Percentiles rank a stretch among this genome's conserved stretches.
Conservation (phyloP, 306 rosid genomes). For the Clitoria ternatea region DNA sequence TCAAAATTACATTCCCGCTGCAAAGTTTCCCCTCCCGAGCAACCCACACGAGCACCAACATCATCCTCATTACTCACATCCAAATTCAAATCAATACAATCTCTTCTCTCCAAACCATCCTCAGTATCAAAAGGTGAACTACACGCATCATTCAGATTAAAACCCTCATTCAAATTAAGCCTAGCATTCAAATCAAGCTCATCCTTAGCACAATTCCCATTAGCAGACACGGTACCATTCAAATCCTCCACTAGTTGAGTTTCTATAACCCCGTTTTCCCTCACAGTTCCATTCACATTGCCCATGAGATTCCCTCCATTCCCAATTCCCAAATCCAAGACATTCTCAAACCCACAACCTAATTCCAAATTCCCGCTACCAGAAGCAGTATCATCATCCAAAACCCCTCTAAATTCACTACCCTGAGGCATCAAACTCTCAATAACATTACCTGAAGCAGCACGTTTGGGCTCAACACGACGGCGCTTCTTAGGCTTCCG, state of each 20-base stretch:
- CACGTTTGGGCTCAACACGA: slow-evolving; percentile 30
- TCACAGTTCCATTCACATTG: slow-evolving; percentile 33
- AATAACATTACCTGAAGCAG: slow-evolving; percentile 46
- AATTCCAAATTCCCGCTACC: slow-evolving; percentile 25
- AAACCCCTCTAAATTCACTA: slow-evolving; percentile 37
- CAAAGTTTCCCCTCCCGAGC: slow-evolving; percentile 25
- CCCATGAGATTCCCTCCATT: slow-evolving; percentile 33
- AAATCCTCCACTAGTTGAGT: slow-evolving; percentile 31
- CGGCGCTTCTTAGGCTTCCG: slow-evolving; percentile 78
- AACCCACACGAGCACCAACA: slow-evolving; percentile 21
- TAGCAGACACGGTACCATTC: slow-evolving; percentile 25
- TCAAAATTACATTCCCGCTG: slow-evolving; percentile 65
- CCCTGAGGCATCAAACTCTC: slow-evolving; percentile 28
- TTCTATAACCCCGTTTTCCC: slow-evolving; percentile 18
- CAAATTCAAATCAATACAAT: slow-evolving; percentile 77
- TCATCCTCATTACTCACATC: slow-evolving; percentile 56
- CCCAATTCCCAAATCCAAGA: slow-evolving; percentile 24
- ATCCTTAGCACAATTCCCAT: slow-evolving; percentile 43
- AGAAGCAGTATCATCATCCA: slow-evolving; percentile 19
- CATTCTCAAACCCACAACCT: slow-evolving; percentile 28
- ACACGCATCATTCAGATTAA: slow-evolving; percentile 45
- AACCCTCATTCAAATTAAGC: slow-evolving; percentile 47
- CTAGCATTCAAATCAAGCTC: slow-evolving; percentile 75
- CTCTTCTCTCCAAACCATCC: slow-evolving; percentile 36
- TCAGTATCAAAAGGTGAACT: slow-evolving; percentile 13